Conservation (phyloP, 768 basidiomycete species). For the Rhodotorula diobovata region DNA sequence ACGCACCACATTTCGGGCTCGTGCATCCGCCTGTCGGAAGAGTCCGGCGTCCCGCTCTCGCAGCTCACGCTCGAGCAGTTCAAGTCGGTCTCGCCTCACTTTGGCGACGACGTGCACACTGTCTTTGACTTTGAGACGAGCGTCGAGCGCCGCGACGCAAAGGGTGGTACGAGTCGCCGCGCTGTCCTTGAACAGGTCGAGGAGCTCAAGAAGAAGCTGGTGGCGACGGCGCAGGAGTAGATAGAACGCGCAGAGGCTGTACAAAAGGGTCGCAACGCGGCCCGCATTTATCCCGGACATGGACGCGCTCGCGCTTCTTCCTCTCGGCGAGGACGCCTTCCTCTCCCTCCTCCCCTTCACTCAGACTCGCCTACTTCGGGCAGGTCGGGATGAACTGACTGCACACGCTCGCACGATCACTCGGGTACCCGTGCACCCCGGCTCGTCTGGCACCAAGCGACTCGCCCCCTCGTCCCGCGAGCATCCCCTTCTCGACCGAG, state of each 20-base stretch:
- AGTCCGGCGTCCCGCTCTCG: conserved; percentile 71
- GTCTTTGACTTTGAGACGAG: conserved; percentile 95
- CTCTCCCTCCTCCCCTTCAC: too few relatives aligned
- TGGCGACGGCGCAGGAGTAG: conserved; percentile 20
- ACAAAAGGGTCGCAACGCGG: too few relatives aligned
- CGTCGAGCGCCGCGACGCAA: conserved; percentile 84
- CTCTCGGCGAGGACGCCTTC: too few relatives aligned
- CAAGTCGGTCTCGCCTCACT: conserved; percentile 67
- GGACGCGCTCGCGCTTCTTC: too few relatives aligned
- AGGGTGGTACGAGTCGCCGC: conserved; percentile 80
- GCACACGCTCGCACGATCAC: too few relatives aligned
- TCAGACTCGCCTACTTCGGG: too few relatives aligned
- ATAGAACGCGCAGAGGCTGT: neutral
- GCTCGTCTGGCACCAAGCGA: too few relatives aligned
- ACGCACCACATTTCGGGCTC: conserved; percentile 97
- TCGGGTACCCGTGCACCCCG: too few relatives aligned
- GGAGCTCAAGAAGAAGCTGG: conserved; percentile 62
- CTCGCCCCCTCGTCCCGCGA: too few relatives aligned
- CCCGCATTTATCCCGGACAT: too few relatives aligned
- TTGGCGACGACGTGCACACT: conserved; percentile 70
- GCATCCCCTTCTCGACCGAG: too few relatives aligned
- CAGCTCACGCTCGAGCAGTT: conserved; percentile 75
- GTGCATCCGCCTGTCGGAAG: conserved; percentile 89
- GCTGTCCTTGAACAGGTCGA: conserved; percentile 83
- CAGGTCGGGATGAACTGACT: too few relatives aligned